Evolutionary conservation across 306 rosid genomes (phyloP).

Genomic region (Quercus mongolica): DNA sequence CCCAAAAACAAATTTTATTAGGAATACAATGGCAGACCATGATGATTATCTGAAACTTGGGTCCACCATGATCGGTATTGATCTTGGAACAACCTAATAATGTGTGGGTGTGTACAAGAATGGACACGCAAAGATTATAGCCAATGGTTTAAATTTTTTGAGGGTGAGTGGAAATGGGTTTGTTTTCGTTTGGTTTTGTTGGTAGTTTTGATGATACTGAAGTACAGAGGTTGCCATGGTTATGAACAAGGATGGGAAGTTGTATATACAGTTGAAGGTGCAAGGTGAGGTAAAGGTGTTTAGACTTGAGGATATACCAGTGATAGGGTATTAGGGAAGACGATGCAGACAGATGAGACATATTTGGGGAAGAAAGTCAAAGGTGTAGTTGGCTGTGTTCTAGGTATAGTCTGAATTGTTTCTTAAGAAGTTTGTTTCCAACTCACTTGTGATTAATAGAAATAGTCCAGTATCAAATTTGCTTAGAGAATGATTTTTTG

Average conservation of each 20-base stretch:
- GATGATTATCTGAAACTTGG: slow-evolving; percentile 13
- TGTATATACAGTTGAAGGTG: slow-evolving; percentile 40
- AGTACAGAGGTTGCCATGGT: slow-evolving; percentile 47
- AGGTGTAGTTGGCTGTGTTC: slow-evolving; percentile 49
- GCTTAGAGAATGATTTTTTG: neutral
- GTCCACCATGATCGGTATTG: slow-evolving; percentile 44
- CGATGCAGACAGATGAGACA: slow-evolving; percentile 51
- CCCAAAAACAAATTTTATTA: slow-evolving; percentile 25
- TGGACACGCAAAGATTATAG: slow-evolving; percentile 47
- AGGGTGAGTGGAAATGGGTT: neutral
- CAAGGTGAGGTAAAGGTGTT: slow-evolving; percentile 52
- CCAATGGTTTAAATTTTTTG: slow-evolving; percentile 42
- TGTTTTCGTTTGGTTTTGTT: neutral
- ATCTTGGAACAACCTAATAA: slow-evolving; percentile 53
- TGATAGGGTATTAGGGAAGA: slow-evolving; percentile 45
- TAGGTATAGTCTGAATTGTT: slow-evolving; percentile 21
- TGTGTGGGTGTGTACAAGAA: slow-evolving; percentile 55
- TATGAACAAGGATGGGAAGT: slow-evolving; percentile 53
- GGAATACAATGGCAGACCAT: slow-evolving; percentile 20
- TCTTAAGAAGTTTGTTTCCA: neutral
- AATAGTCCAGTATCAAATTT: neutral
- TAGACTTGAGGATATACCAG: slow-evolving; percentile 53
- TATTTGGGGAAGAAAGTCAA: slow-evolving; percentile 50
- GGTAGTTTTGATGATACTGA: slow-evolving; percentile 45
- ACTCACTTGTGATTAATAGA: neutral